These are phyloP conservation scores for Wickerhamiella siamensis DNA, from an alignment of 805 yeast genomes.

Conservation along the genomic window DNA sequence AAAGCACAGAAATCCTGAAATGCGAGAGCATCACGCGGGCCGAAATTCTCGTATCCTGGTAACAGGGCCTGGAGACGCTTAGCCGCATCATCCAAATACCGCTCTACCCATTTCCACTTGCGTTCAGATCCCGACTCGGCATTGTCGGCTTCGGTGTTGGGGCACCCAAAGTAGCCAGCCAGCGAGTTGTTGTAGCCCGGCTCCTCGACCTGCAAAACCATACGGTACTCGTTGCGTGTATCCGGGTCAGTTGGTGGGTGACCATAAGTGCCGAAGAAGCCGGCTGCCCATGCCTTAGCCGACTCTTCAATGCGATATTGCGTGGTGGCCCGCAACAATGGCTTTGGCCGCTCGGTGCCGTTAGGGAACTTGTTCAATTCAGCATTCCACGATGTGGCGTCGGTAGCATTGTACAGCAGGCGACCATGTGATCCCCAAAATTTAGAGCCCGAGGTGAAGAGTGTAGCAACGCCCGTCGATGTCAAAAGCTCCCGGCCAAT, in stretches of 20 bases:
- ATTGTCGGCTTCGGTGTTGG: slow-evolving; percentile 21
- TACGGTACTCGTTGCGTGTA: slow-evolving; percentile 22
- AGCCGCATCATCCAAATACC: slow-evolving; percentile 39
- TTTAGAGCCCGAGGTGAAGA: slow-evolving; percentile 26
- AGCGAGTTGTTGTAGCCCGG: slow-evolving; percentile 25
- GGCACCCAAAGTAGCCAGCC: slow-evolving; percentile 28
- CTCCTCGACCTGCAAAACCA: slow-evolving; percentile 24
- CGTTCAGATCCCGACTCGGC: slow-evolving; percentile 19
- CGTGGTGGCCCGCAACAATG: slow-evolving; percentile 27
- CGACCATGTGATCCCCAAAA: slow-evolving; percentile 32
- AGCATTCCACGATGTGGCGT: slow-evolving; percentile 20
- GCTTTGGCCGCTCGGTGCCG: slow-evolving; percentile 24
- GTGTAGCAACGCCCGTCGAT: slow-evolving; percentile 27
- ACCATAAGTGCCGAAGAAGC: slow-evolving; percentile 28
- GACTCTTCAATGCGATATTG: slow-evolving; percentile 29
- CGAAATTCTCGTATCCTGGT: slow-evolving; percentile 37
- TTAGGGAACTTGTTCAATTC: slow-evolving; percentile 21
- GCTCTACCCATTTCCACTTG: slow-evolving; percentile 25
- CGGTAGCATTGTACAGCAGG: slow-evolving; percentile 22
- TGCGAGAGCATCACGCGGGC: slow-evolving; percentile 36
- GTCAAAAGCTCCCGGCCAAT: slow-evolving; percentile 25
- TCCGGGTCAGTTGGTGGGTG: slow-evolving; percentile 21
- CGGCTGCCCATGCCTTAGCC: slow-evolving; percentile 32
- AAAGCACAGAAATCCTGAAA: slow-evolving; percentile 57
- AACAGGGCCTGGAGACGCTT: slow-evolving; percentile 42